Base-by-base conservation (phyloP, 495 filamentous ascomycete genomes). In the Penicillium paxilli region DNA sequence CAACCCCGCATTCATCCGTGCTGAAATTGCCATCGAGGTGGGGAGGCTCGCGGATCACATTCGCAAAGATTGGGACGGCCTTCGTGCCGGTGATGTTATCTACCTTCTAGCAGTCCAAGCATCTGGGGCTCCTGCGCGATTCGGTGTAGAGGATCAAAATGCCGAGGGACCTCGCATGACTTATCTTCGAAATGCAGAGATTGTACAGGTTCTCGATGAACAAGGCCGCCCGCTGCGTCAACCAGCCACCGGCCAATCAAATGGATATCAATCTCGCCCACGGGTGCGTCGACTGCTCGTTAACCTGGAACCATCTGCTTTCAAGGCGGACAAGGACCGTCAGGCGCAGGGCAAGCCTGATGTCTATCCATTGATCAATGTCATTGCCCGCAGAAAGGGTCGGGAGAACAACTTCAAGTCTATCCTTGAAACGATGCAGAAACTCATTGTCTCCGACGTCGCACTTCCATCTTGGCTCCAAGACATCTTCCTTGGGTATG, bases 361-460 rank as follows among this genome's bases (percentile, higher is more conserved):
- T 55, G 74, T 95, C 38, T 96, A 97, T 63, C 87, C 94, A 30
- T 75, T 78, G 22, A 87, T 99, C 56, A 98, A 99, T 63, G 77
- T 97, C 4, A 69, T 99, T 45, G 80, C 96, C 24, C 88, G 93
- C 28, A 83, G 94, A 49, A 89, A 85, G 67, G 87, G 89, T 16
- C 80, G 92, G 41, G 95, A 98, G 66, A 99, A 99, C 67, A 99
- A 98, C 68, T 99, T 97, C 82, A 97, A 91, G 63, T 86, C 92
- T 9, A 86, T 98, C 17, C 77, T 99, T 16, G 88, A 96, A 54
- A 96, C 92, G 1, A 94, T 99, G 64, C 87, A 87, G 62, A 89
- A 85, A 44, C 82, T 99, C 22, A 87, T 90, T 4, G 80, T 96
- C 23, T 90, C 92, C 2, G 89, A 96, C 54, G 84, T 95, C 21